phyloP scores from a whole-genome alignment of 2,329 filamentous ascomycete genomes.

The Fusarium floridanum region DNA sequence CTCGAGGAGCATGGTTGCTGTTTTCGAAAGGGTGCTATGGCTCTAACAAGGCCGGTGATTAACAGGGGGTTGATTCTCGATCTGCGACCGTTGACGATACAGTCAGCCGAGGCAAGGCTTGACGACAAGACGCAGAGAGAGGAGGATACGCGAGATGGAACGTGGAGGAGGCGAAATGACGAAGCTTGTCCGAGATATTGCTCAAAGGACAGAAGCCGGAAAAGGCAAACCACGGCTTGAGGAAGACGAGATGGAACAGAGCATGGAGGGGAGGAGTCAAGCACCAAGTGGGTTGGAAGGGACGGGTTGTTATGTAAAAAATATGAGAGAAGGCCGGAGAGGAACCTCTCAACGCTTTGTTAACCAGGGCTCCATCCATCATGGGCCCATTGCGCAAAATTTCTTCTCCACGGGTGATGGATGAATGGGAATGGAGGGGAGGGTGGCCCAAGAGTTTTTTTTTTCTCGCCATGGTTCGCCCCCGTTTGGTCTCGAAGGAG shows the following conservation, averaged over 20 bases:
- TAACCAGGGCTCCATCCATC: conserved; percentile 33
- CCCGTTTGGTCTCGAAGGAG: conserved; percentile 20
- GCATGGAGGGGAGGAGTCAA: conserved; percentile 16
- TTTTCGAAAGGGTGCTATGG: background rate
- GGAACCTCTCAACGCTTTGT: conserved; percentile 9
- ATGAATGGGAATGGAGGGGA: conserved; percentile 10
- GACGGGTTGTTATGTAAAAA: conserved; percentile 45
- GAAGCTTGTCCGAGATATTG: background rate
- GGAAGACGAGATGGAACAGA: conserved; percentile 8
- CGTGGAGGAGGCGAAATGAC: background rate
- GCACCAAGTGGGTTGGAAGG: conserved; percentile 43
- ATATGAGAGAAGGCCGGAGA: conserved; percentile 24
- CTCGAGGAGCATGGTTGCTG: conserved; percentile 38
- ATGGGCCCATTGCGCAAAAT: conserved; percentile 46
- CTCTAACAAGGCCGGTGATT: conserved; percentile 13
- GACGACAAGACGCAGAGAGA: background rate
- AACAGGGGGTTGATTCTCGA: background rate
- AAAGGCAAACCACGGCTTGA: background rate
- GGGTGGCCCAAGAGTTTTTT: conserved; percentile 12
- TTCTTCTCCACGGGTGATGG: conserved; percentile 32
- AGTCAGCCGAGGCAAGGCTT: conserved; percentile 2
- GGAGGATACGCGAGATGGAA: background rate
- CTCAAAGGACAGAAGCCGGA: background rate
- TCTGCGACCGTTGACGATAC: background rate
- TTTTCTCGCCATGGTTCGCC: conserved; percentile 15